Percentiles rank a stretch among this genome's conserved stretches.
Conservation (phyloP, 2,329 filamentous ascomycete genomes). For the Acephala macrosclerotiorum region DNA sequence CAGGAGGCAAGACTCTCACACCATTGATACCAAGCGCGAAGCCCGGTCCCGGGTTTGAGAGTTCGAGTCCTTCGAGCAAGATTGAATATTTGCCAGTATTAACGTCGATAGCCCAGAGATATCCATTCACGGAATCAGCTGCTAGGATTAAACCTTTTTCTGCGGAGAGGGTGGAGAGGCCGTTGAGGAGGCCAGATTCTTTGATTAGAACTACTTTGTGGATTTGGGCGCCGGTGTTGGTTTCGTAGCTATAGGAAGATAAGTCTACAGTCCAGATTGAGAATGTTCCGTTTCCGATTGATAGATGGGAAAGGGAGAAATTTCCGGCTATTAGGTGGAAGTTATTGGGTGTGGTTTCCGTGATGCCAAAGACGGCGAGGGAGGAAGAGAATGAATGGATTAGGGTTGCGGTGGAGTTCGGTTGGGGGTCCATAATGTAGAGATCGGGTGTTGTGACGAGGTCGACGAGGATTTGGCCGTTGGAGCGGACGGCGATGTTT, state of each 20-base stretch:
- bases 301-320: conserved; percentile 24
- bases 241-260: background rate
- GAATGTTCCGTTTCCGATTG: conserved; percentile 13
- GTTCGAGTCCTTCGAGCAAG: background rate
- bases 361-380: conserved; percentile 46
- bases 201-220: conserved; percentile 32
- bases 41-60: background rate
- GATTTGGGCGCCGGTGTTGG: conserved; percentile 13
- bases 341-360: conserved; percentile 43
- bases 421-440: conserved; percentile 25
- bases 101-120: conserved; percentile 38
- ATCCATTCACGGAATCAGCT: conserved; percentile 39
- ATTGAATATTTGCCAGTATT: background rate
- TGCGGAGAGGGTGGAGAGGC: conserved; percentile 35
- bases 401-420: conserved; percentile 18
- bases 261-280: conserved; percentile 35
- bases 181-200: conserved; percentile 36
- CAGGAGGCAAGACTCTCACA: conserved; percentile 17
- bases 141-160: conserved; percentile 31
- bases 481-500: conserved; percentile 31
- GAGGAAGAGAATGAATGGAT: conserved; percentile 28
- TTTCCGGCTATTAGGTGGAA: conserved; percentile 40
- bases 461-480: conserved; percentile 28
- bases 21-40: conserved; percentile 28
- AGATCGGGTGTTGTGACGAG: conserved; percentile 24